Base-by-base conservation (phyloP, 2,329 filamentous ascomycete genomes). In the Sclerotinia spermophila region DNA sequence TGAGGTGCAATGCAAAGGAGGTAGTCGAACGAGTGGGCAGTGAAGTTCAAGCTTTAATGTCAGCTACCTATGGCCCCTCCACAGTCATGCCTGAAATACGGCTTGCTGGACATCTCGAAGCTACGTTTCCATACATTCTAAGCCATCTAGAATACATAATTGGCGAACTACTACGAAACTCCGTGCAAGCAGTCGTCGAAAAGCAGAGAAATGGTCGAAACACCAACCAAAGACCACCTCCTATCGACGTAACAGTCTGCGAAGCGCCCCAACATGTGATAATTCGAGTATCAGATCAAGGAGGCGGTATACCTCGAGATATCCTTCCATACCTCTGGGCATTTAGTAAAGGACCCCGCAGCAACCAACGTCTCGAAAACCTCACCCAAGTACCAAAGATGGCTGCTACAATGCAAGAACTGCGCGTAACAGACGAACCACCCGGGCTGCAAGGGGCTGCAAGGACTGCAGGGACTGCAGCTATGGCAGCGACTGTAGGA, bases 121-220 rank as follows among this genome's bases (percentile, higher is more conserved):
- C 94, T 6, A 97, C 90, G 44, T 99, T 99, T 78, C 96, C 96
- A 1, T 99, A 97, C 78, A 98, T 99, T 74, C 87, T 97, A 67
- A 96, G 91, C 78, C 96, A 98, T 79, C 87, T 99, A 67, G 95
- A 99, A 82, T 99, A 99, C 81, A 97, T 99, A 76, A 88, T 99
- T 71, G 94, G 96, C 67, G 96, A 99, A 82, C 89, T 99, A 33
- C 85, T 99, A 35, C 90, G 96, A 51, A 99, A 99, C 82, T 96
- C 93, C 0, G 92, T 99, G 24, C 94, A 98, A 81, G 94, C 94
- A 30, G 90, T 96, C 51, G 90, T 97, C 72, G 95, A 97, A 78
- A 87, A 88, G 74, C 88, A 90, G 71, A 83, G 85, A 67, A 83
- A 83, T 19, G 66, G 44, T 67, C 72, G 48, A 45, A 67, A 15